Base-by-base conservation (phyloP, 2,329 filamentous ascomycete genomes). In the Fusarium newnesense region DNA sequence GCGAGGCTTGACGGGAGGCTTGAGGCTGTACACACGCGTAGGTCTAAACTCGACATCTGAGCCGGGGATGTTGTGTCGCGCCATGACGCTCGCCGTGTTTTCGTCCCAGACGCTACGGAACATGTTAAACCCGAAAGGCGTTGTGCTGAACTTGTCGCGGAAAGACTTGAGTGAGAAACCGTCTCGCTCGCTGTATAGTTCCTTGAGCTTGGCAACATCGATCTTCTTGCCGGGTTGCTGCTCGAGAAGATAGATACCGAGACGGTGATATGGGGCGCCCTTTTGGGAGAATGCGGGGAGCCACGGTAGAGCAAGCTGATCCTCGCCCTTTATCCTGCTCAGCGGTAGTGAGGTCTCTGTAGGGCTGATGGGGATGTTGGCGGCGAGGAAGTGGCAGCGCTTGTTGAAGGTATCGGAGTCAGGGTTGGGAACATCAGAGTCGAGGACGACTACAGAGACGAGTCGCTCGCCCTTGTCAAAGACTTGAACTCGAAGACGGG, bases 81-180 rank as follows among this genome's bases (percentile, higher is more conserved):
- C 86, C 96, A 99, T 98, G 72, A 99, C 94, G 57, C 86, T 91
- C n/a, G 90, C 91, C 60, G 94, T 99, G 77, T 89, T 90, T 67
- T 96, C 93, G 82, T 99, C 96, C 94, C 95, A 98, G 74, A 93
- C 85, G 68, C 91, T 92, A 75, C 96, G 91, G 91, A 98, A 99
- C 77, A 99, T 85, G 80, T 91, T 94, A 77, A 94, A 93, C 47
- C 95, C 95, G 66, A 98, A 90, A 12, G 95, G 90, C 66, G 86
- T 87, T 69, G 96, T 85, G 65, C 85, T 83, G 80, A 94, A 90
- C 80, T 91, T 91, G 80, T 91, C 88, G 74, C 92, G 88, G 81
- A 97, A 93, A 70, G 89, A 90, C 79, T 94, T 91, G 69, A 97
- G 85, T 64, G 88, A 91, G 84, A 97, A 97, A 52, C 87, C 88